Base-by-base conservation (phyloP, 352 stramenopile species). In the Pythium insidiosum region DNA sequence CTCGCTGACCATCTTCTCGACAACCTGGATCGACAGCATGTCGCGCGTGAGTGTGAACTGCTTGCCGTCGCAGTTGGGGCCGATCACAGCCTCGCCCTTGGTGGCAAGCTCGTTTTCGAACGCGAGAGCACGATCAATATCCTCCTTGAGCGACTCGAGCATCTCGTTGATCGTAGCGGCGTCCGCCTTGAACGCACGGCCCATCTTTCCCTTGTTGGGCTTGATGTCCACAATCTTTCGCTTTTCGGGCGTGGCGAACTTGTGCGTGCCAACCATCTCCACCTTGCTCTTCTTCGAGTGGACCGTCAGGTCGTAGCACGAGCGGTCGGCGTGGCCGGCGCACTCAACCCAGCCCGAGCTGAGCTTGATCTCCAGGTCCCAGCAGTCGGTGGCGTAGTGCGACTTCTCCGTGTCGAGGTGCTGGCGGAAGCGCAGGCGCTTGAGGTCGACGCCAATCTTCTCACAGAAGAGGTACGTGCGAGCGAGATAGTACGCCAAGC, bases 401-500 rank as follows among this genome's bases (percentile, higher is more conserved):
- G 97, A 97, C 96, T 99, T 99, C 81, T 99, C 96, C 21, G 95
- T 99, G 36, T 90, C 83, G 43, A 99, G 77, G 71, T 99, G 96
- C 79, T 99, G 96, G 44, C 97, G 94, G 73, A 99, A 99, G 29
- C 96, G 92, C 58, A 99, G 65, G 21, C 93, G 81, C 50, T 78
- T 58, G 19, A 93, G 68, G 63, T 98, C 88, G 61, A 99, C 95
- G 48, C 97, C 96, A 48, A 92, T 79, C 45, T 78, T 89, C 59
- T 96, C 72, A 46, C 97, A 88, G 63, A 98, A 99, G 22, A 97
- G 56, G 63, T 98, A 95, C 38, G 96, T 99, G 38, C 96, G 86
- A 16, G 91, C 96, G 62, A 99, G 97, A 73, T 99, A 99, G 77
- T 99, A 99, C 31, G 74, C 96, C 30, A 99, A 73, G 28, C 95